Evolutionary conservation across 2,329 filamentous ascomycete species (phyloP), one percentile per base, ranked within the genome.

Genomic region (Hypoxylon sp.): DNA sequence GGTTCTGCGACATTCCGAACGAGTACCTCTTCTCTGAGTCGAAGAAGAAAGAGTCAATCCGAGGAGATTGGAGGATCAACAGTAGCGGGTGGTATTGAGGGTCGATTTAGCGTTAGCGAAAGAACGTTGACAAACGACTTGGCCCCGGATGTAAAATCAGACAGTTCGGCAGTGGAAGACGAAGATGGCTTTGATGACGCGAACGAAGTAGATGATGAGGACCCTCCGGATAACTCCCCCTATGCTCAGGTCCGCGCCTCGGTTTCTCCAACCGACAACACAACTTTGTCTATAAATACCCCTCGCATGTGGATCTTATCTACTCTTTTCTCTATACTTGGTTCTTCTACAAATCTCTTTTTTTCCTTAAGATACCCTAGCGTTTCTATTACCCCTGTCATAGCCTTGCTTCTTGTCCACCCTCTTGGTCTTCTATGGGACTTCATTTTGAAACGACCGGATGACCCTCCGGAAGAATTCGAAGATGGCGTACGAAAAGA

Each of bases 331-430:
- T 87, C 90, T 6, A 78, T 94, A 26, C 80, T 91, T 27, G 90
- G 90, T 55, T 93, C 90, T 35, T 89, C 88, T 2, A 91, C 89
- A 25, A 94, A 94, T 70, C 75, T 95, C 29, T 94, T 95, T 75
- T 96, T 95, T 76, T 92, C 90, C 25, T 77, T 95, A 68, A 82
- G 91, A 81, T 95, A 94, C 78, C 91, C 91, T 19, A 94, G 90
- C 70, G 90, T 95, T 69, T 88, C 89, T 54, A 93, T 95, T 66
- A 93, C 90, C 15, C 90, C 90, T 27, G 89, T 96, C 60, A 95
- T 96, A 74, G 90, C 90, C 20, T 78, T 94, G 64, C 78, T 95
- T 51, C 83, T 96, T 48, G 90, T 91, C 35, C 91, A 94, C 67
- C 91, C 91, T 2, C 81, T 95, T 45, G 91, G 91, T 52, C 81